Conservation (phyloP, 495 filamentous ascomycete species). For the Neurospora sublineolata region DNA sequence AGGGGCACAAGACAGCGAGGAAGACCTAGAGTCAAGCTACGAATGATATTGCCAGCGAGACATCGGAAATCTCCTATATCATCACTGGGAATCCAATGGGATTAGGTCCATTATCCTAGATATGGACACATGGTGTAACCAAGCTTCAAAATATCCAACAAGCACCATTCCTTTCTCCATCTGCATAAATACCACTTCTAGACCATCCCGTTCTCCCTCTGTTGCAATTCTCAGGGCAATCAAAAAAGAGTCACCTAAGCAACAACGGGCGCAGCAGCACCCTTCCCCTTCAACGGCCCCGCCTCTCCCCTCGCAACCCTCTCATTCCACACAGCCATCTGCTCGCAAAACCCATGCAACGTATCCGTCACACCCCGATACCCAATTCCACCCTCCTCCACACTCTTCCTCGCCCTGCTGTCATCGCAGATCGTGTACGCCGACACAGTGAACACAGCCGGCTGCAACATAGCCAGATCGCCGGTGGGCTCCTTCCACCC, state of each 20-base stretch:
- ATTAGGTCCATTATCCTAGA: no score
- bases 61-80: background rate
- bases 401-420: constrained; percentile 29
- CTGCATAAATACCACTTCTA: background rate
- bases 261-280: background rate
- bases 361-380: constrained; percentile 34
- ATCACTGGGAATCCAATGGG: background rate
- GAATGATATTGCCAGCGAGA: background rate
- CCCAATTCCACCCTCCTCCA: constrained; percentile 42
- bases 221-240: background rate
- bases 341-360: constrained; percentile 41
- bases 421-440: constrained; percentile 38
- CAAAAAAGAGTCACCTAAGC: background rate
- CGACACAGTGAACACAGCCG: constrained; percentile 34
- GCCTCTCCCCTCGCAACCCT: constrained; percentile 4
- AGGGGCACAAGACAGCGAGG: background rate
- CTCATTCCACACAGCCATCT: constrained; percentile 39
- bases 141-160: background rate
- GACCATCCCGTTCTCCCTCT: background rate
- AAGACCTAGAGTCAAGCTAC: background rate
- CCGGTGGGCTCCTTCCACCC: constrained; percentile 23
- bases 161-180: background rate
- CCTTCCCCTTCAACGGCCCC: background rate
- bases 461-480: constrained; percentile 37
- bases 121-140: background rate